Conservation (phyloP, 176 grass and related monocot genomes). For the Neostapfia colusana region DNA sequence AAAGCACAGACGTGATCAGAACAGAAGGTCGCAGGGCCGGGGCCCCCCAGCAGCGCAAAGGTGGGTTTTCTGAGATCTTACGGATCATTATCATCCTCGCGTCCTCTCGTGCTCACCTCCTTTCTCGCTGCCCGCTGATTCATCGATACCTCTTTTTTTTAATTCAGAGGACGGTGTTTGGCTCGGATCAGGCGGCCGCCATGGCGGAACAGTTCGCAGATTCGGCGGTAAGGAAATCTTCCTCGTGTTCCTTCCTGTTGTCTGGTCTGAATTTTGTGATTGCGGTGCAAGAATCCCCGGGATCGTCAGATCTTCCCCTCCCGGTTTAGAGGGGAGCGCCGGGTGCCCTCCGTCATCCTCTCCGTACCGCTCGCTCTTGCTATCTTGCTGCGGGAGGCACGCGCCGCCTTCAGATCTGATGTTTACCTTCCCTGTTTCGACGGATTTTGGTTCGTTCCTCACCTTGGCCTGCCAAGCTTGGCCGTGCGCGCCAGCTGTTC, state of each 20-base stretch:
- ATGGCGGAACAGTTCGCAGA: constrained; percentile 57
- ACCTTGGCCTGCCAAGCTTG: not conserved
- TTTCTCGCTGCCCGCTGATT: not conserved
- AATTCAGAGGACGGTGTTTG: constrained; percentile 15
- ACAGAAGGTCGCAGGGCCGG: not conserved
- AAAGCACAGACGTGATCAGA: not conserved
- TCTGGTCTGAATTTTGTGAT: not conserved
- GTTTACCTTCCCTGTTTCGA: not conserved
- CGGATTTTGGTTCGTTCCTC: not conserved
- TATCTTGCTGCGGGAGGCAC: not conserved
- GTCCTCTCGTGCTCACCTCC: not conserved
- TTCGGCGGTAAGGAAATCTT: constrained; percentile 36
- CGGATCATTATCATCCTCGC: not conserved
- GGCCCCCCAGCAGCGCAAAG: constrained; percentile 13
- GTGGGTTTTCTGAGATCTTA: constrained; percentile 25
- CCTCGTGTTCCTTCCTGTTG: not conserved
- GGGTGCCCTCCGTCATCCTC: not conserved
- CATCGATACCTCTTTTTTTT: not conserved
- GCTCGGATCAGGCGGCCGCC: constrained; percentile 2
- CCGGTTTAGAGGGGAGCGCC: not conserved
- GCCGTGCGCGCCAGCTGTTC: not conserved
- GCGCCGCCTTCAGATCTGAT: constrained; percentile 9
- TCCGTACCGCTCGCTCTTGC: not conserved
- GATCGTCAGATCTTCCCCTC: not conserved
- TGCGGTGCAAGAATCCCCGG: not conserved